Conservation (phyloP, 1,139 yeast genomes). For the Pneumocystis murina region DNA sequence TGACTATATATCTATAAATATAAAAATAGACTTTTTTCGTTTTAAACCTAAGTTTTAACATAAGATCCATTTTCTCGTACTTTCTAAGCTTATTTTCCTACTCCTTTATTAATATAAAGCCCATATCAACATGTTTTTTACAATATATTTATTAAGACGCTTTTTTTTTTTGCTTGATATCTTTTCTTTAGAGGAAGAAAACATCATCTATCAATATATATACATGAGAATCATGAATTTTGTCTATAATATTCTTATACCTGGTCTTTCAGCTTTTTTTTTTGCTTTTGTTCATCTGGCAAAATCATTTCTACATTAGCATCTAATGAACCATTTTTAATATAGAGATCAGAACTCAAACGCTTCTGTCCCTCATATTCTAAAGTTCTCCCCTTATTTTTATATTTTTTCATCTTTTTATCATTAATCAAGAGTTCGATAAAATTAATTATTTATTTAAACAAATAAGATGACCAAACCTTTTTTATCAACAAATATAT, state of each 20-base stretch:
- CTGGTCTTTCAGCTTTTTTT: constrained; percentile 48
- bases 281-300: constrained; percentile 38
- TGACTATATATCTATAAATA: constrained; percentile 40
- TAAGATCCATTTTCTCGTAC: constrained; percentile 68
- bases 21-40: constrained; percentile 50
- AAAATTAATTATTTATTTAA: too few relatives aligned
- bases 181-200: constrained; percentile 38
- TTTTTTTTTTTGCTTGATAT: constrained; percentile 62
- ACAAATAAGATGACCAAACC: too few relatives aligned
- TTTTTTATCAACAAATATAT: too few relatives aligned
- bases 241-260: constrained; percentile 43
- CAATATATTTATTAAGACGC: constrained; percentile 33
- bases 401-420: not conserved
- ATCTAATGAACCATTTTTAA: constrained; percentile 23
- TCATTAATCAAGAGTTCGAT: too few relatives aligned
- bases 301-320: constrained; percentile 47
- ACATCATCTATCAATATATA: not conserved
- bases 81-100: constrained; percentile 72
- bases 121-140: constrained; percentile 14
- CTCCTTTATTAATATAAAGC: not conserved
- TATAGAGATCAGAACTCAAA: not conserved
- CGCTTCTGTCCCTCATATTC: not conserved
- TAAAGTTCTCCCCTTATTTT: not conserved
- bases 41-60: constrained; percentile 68
- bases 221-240: constrained; percentile 21